Base-by-base conservation (phyloP, 2,329 filamentous ascomycete species). In the Cladosporium sp. region DNA sequence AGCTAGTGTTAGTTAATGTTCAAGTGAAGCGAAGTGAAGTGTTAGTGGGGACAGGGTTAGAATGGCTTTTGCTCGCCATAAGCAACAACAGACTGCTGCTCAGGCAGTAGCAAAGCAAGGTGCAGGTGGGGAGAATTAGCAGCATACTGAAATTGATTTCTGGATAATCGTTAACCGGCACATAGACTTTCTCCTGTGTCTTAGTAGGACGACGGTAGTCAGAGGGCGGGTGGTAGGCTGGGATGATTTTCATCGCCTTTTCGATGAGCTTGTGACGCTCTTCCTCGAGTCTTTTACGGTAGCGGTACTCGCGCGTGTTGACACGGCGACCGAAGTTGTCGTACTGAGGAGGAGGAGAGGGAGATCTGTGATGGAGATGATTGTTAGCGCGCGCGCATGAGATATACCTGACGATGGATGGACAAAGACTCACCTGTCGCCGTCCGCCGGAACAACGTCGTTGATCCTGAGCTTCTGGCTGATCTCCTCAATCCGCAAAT, bases 91-190 rank as follows among this genome's bases (percentile, higher is more conserved):
- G 74, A 77, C 76, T 79, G 78, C 78, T 76, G 78, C 82, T 80
- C 78, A 82, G 71, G 41, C 62, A 62, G 66, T 52, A 64, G 38
- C 62, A 57, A 66, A 71, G 67, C 28, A 78, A 79, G 73, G 75
- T 71, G 75, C 75, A 74, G 82, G 64, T 61, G 79, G 83, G 81
- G 83, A 76, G 78, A 72, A 76, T 80, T 78, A 79, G 78, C 93
- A 95, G 94, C 94, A 94, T 97, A 99, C 95, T 99, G 92, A 99
- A 99, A 90, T 99, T 99, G 90, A 99, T 98, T 83, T 99, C 95
- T 86, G 95, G 95, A 81, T 99, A 99, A 83, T 99, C 95, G 88
- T 99, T 99, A 85, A 99, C 95, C 80, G 95, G 95, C 81, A 99
- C 95, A 80, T 99, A 99, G 91, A 99, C 96, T 87, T 99, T 99